These are phyloP conservation scores for Dryas drummondii DNA, from an alignment of 306 rosid species.

Conservation along the genomic window DNA sequence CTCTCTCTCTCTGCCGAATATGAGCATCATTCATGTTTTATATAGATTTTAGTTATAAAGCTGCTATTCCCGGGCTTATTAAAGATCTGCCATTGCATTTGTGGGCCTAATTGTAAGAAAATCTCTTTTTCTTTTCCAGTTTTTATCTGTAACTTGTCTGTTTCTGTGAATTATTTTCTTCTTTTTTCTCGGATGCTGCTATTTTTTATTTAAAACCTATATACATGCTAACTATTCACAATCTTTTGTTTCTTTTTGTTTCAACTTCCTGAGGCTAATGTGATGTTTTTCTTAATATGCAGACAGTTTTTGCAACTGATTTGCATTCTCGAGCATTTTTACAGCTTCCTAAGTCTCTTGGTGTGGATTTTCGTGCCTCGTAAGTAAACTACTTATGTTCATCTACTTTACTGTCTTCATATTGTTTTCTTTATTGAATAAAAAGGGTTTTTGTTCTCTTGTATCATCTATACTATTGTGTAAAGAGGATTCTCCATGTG, in stretches of 20 bases:
- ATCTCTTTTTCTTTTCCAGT: neutral
- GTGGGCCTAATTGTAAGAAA: neutral
- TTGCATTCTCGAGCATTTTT: conserved; percentile 86
- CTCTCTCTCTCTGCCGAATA: neutral
- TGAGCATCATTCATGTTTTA: neutral
- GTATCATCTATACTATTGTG: neutral
- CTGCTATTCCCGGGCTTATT: neutral
- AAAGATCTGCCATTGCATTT: neutral
- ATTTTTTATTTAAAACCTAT: neutral
- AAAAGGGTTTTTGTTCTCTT: neutral
- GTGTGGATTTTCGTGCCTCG: conserved; percentile 99
- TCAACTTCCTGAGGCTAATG: conserved; percentile 13
- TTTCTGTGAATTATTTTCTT: neutral
- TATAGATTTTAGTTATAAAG: neutral
- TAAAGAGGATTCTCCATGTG: too few species aligned
- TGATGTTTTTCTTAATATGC: conserved; percentile 34
- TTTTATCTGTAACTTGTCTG: neutral
- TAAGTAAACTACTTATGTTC: conserved; percentile 40
- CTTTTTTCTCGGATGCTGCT: neutral
- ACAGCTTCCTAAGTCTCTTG: conserved; percentile 90
- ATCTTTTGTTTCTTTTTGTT: conserved; percentile 14
- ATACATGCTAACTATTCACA: neutral
- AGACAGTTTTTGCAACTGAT: conserved; percentile 95
- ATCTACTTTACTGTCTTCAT: neutral
- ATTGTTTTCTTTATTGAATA: neutral